Evolutionary conservation across 1,139 yeast species (phyloP).

Genomic region (Lodderomyces metapsilosis): DNA sequence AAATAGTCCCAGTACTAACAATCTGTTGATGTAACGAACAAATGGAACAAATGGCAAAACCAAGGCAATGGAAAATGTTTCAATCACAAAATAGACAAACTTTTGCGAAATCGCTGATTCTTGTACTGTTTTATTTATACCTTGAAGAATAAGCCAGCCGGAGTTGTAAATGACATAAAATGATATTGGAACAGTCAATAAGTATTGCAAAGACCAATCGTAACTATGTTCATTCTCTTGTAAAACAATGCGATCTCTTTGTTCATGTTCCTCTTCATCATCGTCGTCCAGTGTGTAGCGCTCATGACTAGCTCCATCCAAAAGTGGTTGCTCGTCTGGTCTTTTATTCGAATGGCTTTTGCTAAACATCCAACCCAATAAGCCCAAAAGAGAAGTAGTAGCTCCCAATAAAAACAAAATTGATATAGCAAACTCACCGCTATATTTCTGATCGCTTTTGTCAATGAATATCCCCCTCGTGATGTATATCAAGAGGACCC

Average conservation of each 20-base stretch:
- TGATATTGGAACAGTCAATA: conserved; percentile 65
- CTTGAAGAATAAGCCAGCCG: conserved; percentile 57
- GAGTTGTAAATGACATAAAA: conserved; percentile 50
- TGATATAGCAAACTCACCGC: conserved; percentile 60
- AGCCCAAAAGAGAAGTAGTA: conserved; percentile 54
- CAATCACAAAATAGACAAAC: conserved; percentile 46
- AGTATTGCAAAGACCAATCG: conserved; percentile 79
- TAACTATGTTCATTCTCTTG: conserved; percentile 50
- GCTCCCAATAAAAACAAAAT: conserved; percentile 53
- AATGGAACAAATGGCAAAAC: conserved; percentile 68
- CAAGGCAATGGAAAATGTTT: conserved; percentile 35
- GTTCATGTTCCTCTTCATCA: conserved; percentile 18
- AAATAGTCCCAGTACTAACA: conserved; percentile 38
- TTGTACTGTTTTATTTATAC: conserved; percentile 66
- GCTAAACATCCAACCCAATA: conserved; percentile 44
- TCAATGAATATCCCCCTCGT: conserved; percentile 48
- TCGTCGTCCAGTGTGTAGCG: conserved; percentile 12
- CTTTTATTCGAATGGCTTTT: conserved; percentile 3
- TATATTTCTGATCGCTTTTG: conserved; percentile 43
- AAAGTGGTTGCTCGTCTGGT: conserved; percentile 28
- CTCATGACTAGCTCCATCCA: conserved; percentile 19
- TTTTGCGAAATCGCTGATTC: conserved; percentile 53
- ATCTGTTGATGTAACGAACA: conserved; percentile 61
- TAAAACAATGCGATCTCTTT: conserved; percentile 6
- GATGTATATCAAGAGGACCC: conserved; percentile 51